Evolutionary conservation across 169 alveolate species (phyloP).

Genomic region (Plasmodium relictum): DNA sequence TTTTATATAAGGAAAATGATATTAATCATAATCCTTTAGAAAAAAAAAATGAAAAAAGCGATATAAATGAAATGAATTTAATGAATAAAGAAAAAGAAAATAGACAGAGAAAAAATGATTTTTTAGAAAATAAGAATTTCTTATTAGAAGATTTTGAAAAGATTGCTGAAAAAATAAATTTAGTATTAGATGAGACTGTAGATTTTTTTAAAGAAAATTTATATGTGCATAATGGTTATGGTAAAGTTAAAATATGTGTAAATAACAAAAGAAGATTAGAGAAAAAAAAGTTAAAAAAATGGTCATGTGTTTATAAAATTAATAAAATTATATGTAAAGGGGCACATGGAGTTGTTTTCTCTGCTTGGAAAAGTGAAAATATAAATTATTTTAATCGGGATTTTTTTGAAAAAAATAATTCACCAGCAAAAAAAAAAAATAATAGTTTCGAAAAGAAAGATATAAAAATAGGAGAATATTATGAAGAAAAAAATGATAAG

Average conservation of each 20-base stretch:
- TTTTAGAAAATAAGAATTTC: background rate
- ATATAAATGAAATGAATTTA: background rate
- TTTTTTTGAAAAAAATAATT: background rate
- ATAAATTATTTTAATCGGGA: background rate
- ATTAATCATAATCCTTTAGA: background rate
- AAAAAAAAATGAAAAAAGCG: background rate
- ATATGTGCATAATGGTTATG: slow-evolving; percentile 67
- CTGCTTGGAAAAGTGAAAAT: slow-evolving; percentile 48
- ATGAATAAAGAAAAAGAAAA: background rate
- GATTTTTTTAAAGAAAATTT: slow-evolving; percentile 32
- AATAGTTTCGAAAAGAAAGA: background rate
- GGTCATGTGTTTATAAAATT: slow-evolving; percentile 68
- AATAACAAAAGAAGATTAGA: slow-evolving; percentile 19
- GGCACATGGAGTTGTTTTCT: slow-evolving; percentile 66
- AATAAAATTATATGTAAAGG: slow-evolving; percentile 54
- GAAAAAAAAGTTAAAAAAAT: slow-evolving; percentile 25
- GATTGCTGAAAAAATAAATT: slow-evolving; percentile 51
- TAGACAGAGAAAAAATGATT: background rate
- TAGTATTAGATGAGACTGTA: slow-evolving; percentile 33
- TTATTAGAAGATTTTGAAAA: slow-evolving; percentile 14
- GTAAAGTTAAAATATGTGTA: slow-evolving; percentile 22
- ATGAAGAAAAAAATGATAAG: background rate
- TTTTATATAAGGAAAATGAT: background rate
- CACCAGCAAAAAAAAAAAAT: no score
- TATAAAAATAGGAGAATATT: background rate